Evolutionary conservation across 345 rosid genomes (phyloP).

Genomic region (Rhodamnia rubescens): DNA sequence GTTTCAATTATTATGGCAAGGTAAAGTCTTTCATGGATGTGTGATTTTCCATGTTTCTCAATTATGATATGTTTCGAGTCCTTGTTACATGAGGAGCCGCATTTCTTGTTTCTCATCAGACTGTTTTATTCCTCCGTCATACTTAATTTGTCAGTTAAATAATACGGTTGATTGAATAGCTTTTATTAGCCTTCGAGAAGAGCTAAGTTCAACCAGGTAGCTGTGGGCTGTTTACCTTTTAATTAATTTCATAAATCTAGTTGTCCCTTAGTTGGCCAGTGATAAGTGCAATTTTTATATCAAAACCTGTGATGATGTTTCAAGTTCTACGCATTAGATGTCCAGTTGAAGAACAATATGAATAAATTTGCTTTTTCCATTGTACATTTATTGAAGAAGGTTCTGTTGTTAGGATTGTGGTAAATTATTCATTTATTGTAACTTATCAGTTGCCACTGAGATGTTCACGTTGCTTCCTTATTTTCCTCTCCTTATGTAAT

Average conservation of each 20-base stretch:
- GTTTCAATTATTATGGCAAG: constrained; percentile 43
- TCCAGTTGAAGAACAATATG: not conserved
- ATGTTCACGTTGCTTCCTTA: not conserved
- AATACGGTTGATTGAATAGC: not conserved
- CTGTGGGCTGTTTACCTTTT: not conserved
- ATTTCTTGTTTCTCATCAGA: not conserved
- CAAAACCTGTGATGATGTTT: not conserved
- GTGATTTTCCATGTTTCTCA: not conserved
- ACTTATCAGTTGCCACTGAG: not conserved
- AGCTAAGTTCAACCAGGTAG: not conserved
- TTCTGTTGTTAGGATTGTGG: not conserved
- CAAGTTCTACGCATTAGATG: not conserved
- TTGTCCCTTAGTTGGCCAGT: not conserved
- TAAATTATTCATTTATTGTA: not conserved
- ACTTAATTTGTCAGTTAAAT: not conserved
- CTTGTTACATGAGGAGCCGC: not conserved
- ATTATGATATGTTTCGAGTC: not conserved
- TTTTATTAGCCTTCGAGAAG: not conserved
- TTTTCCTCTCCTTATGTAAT: not conserved
- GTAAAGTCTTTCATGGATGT: constrained; percentile 13
- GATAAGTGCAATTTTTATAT: not conserved
- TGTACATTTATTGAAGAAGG: not conserved
- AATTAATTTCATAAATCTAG: not conserved
- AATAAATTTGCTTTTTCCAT: not conserved
- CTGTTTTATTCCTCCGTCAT: not conserved